These are phyloP conservation scores for Letharia columbiana DNA, from an alignment of 495 filamentous ascomycete genomes.

Conservation along the genomic window DNA sequence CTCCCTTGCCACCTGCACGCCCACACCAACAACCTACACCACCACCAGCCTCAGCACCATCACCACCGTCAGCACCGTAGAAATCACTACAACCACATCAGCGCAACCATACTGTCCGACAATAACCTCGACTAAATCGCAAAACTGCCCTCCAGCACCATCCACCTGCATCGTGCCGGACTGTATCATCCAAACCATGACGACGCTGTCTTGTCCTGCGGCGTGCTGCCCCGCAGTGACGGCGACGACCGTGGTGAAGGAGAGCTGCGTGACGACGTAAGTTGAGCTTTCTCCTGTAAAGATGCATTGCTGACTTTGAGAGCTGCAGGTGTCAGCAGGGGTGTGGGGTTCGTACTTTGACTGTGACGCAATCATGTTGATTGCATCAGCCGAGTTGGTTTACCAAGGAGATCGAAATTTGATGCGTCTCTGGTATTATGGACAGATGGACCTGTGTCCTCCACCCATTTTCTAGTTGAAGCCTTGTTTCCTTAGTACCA, in stretches of 20 bases:
- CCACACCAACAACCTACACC: background rate
- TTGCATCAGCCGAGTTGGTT: background rate
- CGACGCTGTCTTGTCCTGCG: background rate
- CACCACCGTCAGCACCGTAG: background rate
- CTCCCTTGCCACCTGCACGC: background rate
- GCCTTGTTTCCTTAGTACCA: no score
- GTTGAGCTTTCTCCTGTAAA: background rate
- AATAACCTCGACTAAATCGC: background rate
- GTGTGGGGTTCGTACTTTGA: background rate
- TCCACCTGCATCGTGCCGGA: background rate
- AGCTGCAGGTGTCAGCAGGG: background rate
- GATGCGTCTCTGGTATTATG: background rate
- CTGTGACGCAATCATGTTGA: background rate
- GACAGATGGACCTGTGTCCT: background rate
- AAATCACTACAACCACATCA: background rate
- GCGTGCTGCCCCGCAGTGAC: background rate
- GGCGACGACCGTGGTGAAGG: background rate
- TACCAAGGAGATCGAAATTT: background rate
- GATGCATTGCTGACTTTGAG: background rate
- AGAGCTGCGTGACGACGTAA: conserved; percentile 1
- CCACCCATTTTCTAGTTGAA: no score
- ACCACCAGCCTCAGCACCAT: background rate
- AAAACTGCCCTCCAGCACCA: background rate
- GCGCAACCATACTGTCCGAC: conserved; percentile 2
- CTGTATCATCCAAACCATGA: background rate